Conservation (phyloP, 139 green algal species). For the Closterium sp. region DNA sequence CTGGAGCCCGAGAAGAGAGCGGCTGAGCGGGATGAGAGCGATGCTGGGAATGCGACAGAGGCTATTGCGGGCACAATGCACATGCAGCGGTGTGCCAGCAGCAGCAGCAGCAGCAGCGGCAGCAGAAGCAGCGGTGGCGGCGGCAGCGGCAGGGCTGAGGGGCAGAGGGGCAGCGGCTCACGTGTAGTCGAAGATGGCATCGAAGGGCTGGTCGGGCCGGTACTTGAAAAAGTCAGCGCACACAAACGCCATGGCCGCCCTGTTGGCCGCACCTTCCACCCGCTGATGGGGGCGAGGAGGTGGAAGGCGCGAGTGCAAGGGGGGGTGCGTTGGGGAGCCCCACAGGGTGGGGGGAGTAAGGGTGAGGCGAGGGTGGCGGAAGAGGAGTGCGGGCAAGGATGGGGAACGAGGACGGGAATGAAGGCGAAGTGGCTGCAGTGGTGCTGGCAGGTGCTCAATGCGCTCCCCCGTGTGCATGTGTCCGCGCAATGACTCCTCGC, state of each 20-base stretch:
- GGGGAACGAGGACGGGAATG: background rate
- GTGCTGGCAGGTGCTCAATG: background rate
- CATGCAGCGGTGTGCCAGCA: no score
- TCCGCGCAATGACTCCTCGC: no score
- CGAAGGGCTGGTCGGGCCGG: conserved; percentile 11
- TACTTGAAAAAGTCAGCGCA: conserved; percentile 31
- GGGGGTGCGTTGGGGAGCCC: no score
- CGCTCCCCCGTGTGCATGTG: no score
- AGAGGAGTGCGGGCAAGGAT: no score
- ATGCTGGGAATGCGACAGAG: no score
- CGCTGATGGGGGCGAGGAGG: background rate
- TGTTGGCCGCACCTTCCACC: background rate
- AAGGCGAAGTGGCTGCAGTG: background rate
- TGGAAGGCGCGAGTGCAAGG: no score
- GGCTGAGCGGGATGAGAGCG: background rate
- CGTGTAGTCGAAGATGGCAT: conserved; percentile 48
- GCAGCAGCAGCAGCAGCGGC: no score
- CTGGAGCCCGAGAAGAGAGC: no score
- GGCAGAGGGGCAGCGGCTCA: background rate
- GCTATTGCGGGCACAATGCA: no score
- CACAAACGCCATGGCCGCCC: conserved; percentile 11
- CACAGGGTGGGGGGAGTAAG: background rate
- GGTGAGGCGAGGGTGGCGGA: background rate
- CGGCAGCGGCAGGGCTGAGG: background rate
- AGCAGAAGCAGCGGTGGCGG: background rate